Evolutionary conservation across 768 basidiomycete genomes (phyloP), one percentile per base, ranked within the genome.

Genomic region (Peribolospora kevripleyi): DNA sequence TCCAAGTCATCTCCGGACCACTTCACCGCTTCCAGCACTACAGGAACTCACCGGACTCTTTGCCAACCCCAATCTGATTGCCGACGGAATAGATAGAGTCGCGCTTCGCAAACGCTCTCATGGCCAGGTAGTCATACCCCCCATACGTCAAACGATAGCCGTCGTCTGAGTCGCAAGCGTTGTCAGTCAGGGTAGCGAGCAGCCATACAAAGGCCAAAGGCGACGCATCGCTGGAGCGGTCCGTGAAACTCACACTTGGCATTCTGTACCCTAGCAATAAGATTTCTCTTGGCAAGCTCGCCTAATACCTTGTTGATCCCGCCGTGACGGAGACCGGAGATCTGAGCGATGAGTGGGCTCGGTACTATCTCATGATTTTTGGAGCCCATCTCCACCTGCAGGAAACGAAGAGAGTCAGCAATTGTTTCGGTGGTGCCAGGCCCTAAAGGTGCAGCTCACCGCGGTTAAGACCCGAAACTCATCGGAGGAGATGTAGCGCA

Each of bases 281-380:
- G 69, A 61, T 85, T 87, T 51, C 88, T 74, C 73, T 93, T 95
- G 0, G 88, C 87, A 11, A 97, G 75, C 14, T 78, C 78, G 4
- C 86, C 87, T 54, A 97, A 75, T 48, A 83, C 70, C 68, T 95
- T 98, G 71, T 88, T 91, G 50, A 91, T 82, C 4, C 88, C 87
- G 49, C 93, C 93, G 56, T 80, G 81, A 42, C 87, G 74, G 48
- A 95, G 71, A n/a, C 85, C 84, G 3, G 88, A 88, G 47, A 97
- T 82, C 67, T 91, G 86, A 4, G 82, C 80, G 58, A 97, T 84
- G 60, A 97, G 76, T 0, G 76, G 68, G 6, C 82, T 79, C 3
- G 93, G 93, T 10, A 98, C 90, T 43, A 93, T 75, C 68, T 97
- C 84, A 64, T 98, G 93, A 66, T 97, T 97, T 72, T 93, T 93